A percentile compares a stretch with the other conserved stretches of the same genome.
phyloP scores from a whole-genome alignment of 495 filamentous ascomycete species.

The Chaetomium cochliodes region DNA sequence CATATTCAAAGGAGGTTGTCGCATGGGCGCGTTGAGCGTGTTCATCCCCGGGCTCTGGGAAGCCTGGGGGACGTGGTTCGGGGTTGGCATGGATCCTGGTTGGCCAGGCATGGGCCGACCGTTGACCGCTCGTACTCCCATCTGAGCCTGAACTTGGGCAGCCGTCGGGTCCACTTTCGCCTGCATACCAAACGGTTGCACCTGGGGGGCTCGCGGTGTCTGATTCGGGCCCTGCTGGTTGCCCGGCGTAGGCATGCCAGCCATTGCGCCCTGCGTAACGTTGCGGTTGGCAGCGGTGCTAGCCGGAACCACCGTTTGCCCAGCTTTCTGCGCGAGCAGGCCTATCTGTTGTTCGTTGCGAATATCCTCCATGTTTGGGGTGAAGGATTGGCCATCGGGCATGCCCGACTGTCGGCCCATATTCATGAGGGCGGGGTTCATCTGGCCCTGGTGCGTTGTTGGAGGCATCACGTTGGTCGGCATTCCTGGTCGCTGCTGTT shows the following conservation, averaged over 20 bases:
- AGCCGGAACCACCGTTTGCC: slow-evolving; percentile 53
- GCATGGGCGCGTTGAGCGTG: slow-evolving; percentile 50
- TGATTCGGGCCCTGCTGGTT: slow-evolving; percentile 41
- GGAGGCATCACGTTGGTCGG: slow-evolving; percentile 29
- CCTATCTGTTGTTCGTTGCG: slow-evolving; percentile 49
- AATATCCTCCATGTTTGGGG: slow-evolving; percentile 48
- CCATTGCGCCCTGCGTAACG: slow-evolving; percentile 43
- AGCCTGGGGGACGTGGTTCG: slow-evolving; percentile 33
- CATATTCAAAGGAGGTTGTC: slow-evolving; percentile 46
- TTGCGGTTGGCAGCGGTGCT: slow-evolving; percentile 47
- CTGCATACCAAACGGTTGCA: slow-evolving; percentile 43
- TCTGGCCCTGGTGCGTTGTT: slow-evolving; percentile 38
- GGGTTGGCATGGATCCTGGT: slow-evolving; percentile 39
- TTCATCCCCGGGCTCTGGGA: slow-evolving; percentile 55
- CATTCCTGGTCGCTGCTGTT: slow-evolving; percentile 17
- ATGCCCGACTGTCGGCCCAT: slow-evolving; percentile 36
- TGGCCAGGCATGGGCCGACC: slow-evolving; percentile 48
- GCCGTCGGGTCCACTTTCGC: slow-evolving; percentile 43
- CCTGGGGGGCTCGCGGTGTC: slow-evolving; percentile 37
- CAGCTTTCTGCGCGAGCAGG: slow-evolving; percentile 47
- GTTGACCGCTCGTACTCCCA: not conserved
- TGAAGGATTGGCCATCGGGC: slow-evolving; percentile 42
- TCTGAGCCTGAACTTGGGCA: slow-evolving; percentile 37
- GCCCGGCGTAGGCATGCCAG: slow-evolving; percentile 35
- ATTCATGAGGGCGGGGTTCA: slow-evolving; percentile 39